A percentile compares a stretch with the other conserved stretches of the same genome.
Conservation (phyloP, 2,329 filamentous ascomycete species). For the Stachybotrys chartarum region DNA sequence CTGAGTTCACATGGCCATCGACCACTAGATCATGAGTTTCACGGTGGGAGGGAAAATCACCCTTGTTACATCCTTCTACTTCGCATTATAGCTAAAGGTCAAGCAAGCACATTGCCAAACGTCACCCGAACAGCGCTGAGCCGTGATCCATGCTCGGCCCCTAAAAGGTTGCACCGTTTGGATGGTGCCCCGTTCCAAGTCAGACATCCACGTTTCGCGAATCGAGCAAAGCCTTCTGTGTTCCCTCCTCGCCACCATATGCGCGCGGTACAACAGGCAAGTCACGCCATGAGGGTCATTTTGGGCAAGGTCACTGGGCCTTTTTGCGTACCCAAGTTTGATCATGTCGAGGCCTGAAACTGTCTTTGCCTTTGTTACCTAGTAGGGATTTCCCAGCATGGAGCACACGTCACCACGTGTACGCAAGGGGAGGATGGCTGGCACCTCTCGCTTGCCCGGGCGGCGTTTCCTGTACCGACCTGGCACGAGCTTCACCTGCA, state of each 20-base stretch:
- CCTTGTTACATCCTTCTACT: too few relatives aligned
- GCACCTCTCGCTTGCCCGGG: conserved; percentile 11
- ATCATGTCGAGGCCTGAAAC: not conserved
- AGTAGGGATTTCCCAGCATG: not conserved
- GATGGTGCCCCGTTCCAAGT: not conserved
- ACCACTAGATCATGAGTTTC: too few relatives aligned
- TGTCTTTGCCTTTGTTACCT: not conserved
- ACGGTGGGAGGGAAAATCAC: too few relatives aligned
- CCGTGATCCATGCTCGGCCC: too few relatives aligned
- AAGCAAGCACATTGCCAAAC: too few relatives aligned
- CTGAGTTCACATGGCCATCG: too few relatives aligned
- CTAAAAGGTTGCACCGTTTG: not conserved
- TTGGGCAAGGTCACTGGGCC: not conserved
- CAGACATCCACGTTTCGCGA: not conserved
- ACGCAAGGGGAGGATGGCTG: not conserved
- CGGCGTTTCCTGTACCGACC: conserved; percentile 8
- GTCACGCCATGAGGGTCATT: not conserved
- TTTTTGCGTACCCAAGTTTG: not conserved
- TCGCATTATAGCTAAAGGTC: too few relatives aligned
- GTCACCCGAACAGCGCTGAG: too few relatives aligned
- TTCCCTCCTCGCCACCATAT: not conserved
- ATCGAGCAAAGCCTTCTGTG: not conserved
- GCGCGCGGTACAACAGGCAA: not conserved
- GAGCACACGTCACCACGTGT: not conserved
- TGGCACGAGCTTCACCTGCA: conserved; percentile 6